Percentiles rank a stretch among this genome's conserved stretches.
phyloP scores from a whole-genome alignment of 192 early-diverging fungal genomes.

The Podila epigama region DNA sequence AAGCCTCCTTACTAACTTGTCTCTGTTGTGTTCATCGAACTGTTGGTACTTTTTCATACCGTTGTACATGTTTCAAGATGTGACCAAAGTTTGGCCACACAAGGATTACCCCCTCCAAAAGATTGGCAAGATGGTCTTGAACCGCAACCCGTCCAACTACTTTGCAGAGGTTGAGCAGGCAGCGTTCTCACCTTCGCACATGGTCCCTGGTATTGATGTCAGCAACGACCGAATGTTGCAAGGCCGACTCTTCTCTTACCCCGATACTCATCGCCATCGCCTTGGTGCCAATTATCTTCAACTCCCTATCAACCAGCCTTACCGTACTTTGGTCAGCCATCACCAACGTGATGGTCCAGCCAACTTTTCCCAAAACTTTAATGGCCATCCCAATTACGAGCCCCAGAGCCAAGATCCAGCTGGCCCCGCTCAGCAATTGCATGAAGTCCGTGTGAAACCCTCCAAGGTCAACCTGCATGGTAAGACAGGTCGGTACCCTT shows the following conservation, averaged over 20 bases:
- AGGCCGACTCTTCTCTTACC: slow-evolving; percentile 77
- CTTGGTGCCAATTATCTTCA: slow-evolving; percentile 75
- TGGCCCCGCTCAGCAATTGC: slow-evolving; percentile 63
- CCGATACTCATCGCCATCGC: slow-evolving; percentile 74
- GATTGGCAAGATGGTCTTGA: slow-evolving; percentile 73
- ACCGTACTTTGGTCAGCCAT: slow-evolving; percentile 60
- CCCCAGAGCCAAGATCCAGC: slow-evolving; percentile 66
- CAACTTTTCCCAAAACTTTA: slow-evolving; percentile 62
- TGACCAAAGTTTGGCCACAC: slow-evolving; percentile 72
- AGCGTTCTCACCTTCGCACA: slow-evolving; percentile 72
- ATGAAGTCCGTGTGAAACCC: slow-evolving; percentile 59
- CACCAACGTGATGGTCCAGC: slow-evolving; percentile 82
- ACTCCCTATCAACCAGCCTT: slow-evolving; percentile 84
- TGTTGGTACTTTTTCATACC: no score
- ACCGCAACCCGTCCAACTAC: slow-evolving; percentile 79
- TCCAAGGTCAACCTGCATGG: slow-evolving; percentile 57
- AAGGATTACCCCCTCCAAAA: slow-evolving; percentile 68
- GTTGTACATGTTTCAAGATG: slow-evolving; percentile 53
- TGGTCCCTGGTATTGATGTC: slow-evolving; percentile 75
- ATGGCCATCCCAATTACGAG: slow-evolving; percentile 77
- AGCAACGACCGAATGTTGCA: slow-evolving; percentile 75
- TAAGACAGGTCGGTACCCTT: slow-evolving; percentile 66
- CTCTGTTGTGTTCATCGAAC: not conserved
- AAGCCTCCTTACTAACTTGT: not conserved
- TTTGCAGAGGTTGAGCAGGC: slow-evolving; percentile 80